Conservation (phyloP, 352 stramenopile genomes). For the Phytopythium sindhum region DNA sequence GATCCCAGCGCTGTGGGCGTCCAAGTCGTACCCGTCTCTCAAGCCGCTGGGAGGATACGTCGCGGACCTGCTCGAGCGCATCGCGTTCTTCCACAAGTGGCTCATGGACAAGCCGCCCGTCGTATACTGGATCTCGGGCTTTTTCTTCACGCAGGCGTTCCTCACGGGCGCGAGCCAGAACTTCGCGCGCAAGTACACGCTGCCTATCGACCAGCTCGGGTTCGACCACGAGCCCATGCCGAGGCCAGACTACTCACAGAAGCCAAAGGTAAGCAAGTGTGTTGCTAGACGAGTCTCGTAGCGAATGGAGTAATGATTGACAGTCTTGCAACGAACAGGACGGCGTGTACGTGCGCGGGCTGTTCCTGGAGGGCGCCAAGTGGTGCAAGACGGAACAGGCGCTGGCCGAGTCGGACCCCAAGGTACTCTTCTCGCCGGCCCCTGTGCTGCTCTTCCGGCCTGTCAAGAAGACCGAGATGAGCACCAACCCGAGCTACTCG, state of each 20-base stretch:
- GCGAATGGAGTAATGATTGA: conserved; percentile 6
- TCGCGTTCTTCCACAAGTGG: conserved; percentile 91
- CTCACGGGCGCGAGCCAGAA: conserved; percentile 94
- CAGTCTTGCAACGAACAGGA: conserved; percentile 30
- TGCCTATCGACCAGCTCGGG: conserved; percentile 88
- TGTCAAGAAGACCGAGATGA: conserved; percentile 78
- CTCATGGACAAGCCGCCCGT: conserved; percentile 81
- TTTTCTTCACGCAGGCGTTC: conserved; percentile 97
- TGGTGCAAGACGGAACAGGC: conserved; percentile 74
- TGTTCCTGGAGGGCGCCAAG: conserved; percentile 89
- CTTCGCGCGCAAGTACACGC: conserved; percentile 89
- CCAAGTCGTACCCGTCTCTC: conserved; percentile 91
- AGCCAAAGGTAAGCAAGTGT: conserved; percentile 68
- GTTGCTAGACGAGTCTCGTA: background rate
- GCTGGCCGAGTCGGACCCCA: conserved; percentile 82
- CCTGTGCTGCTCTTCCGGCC: conserved; percentile 85
- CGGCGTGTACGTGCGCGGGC: conserved; percentile 83
- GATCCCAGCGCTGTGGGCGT: conserved; percentile 89
- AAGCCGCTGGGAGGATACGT: conserved; percentile 92
- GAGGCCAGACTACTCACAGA: conserved; percentile 64
- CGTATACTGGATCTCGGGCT: conserved; percentile 94
- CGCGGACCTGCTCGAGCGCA: conserved; percentile 87
- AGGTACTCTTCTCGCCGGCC: conserved; percentile 84
- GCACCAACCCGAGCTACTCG: conserved; percentile 65
- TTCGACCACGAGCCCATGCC: conserved; percentile 85